These are phyloP conservation scores for Acacia concinna DNA, from an alignment of 331 rosid species.

Conservation along the genomic window DNA sequence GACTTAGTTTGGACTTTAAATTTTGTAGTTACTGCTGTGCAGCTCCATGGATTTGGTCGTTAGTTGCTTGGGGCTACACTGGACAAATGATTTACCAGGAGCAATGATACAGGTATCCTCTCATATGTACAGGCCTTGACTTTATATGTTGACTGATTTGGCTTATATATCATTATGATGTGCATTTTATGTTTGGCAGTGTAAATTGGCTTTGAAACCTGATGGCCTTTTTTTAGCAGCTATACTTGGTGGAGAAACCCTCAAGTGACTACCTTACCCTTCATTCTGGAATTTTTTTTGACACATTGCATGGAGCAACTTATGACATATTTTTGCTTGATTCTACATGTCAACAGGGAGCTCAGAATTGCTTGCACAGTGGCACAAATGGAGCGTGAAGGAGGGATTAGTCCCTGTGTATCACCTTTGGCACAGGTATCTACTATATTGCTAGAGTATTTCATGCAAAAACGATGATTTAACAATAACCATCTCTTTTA, in stretches of 20 bases:
- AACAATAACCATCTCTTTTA: background rate
- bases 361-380: conserved; percentile 96
- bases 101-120: conserved; percentile 88
- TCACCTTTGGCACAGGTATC: conserved; percentile 94
- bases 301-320: conserved; percentile 26
- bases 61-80: conserved; percentile 93
- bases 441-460: conserved; percentile 21
- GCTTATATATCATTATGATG: conserved; percentile 10
- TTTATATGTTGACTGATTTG: background rate
- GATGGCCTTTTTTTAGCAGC: conserved; percentile 96
- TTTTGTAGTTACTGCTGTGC: conserved; percentile 37
- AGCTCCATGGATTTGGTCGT: conserved; percentile 89
- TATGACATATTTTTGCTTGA: conserved; percentile 26
- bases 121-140: background rate
- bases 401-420: conserved; percentile 91
- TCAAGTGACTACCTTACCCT: conserved; percentile 51
- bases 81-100: conserved; percentile 99
- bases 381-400: conserved; percentile 99
- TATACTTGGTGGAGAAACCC: conserved; percentile 94
- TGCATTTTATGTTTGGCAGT: conserved; percentile 53
- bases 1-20: conserved; percentile 22
- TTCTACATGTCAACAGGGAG: conserved; percentile 58
- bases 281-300: conserved; percentile 19
- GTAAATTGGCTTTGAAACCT: conserved; percentile 91
- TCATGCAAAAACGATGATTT: background rate